Conservation (phyloP, 805 yeast genomes). For the Pichia sporocuriosa region DNA sequence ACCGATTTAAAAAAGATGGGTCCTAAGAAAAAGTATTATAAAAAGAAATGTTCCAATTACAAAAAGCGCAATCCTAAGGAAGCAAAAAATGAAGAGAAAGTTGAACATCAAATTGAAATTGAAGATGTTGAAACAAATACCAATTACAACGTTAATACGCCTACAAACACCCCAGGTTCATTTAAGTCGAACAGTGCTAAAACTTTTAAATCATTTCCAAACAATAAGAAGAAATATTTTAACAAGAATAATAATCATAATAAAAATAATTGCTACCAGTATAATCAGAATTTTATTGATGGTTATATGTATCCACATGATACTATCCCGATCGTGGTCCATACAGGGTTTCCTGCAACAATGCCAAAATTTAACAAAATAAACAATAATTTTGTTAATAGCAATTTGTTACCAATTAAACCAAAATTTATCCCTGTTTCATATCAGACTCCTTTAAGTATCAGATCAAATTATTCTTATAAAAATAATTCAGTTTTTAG, state of each 20-base stretch:
- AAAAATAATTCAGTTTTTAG: background rate
- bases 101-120: too few species aligned
- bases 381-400: background rate
- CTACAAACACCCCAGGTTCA: too few species aligned
- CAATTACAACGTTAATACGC: too few species aligned
- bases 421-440: conserved; percentile 2
- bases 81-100: background rate
- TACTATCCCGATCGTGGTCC: background rate
- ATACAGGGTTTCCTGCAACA: background rate
- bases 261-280: background rate
- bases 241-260: background rate
- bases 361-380: background rate
- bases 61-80: background rate
- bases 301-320: background rate
- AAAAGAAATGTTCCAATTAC: background rate
- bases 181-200: too few species aligned
- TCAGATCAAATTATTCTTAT: conserved; percentile 4
- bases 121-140: too few species aligned
- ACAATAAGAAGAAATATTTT: too few species aligned
- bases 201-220: too few species aligned
- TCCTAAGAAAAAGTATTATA: background rate
- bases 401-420: background rate
- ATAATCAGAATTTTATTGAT: background rate
- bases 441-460: background rate
- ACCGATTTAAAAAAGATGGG: background rate